phyloP scores from a whole-genome alignment of 768 basidiomycete genomes.

The Suillus lakei region DNA sequence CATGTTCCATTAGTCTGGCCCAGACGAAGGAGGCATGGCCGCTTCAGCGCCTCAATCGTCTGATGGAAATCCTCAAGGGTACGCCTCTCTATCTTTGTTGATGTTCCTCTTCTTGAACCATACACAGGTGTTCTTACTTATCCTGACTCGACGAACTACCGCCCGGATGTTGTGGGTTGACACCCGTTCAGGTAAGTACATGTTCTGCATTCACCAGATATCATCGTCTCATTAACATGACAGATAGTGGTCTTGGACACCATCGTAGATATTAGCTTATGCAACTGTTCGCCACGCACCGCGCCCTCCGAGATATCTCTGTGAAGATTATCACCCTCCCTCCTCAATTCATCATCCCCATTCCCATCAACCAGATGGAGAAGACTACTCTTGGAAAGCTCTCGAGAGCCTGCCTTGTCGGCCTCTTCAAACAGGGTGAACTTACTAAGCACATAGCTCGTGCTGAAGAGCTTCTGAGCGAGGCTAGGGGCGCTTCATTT shows the following conservation, averaged over 20 bases:
- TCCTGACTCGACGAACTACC: constrained; percentile 79
- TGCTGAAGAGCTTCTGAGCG: too few species aligned
- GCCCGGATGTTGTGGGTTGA: constrained; percentile 81
- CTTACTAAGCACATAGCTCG: too few species aligned
- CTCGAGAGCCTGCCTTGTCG: too few species aligned
- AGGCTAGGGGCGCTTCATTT: too few species aligned
- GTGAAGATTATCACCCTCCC: too few species aligned
- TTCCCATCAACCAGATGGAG: too few species aligned
- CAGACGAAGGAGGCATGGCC: constrained; percentile 64
- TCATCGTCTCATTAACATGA: constrained; percentile 15
- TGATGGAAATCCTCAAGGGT: constrained; percentile 84
- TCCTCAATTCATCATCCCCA: too few species aligned
- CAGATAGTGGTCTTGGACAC: constrained; percentile 76
- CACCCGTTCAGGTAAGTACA: constrained; percentile 71
- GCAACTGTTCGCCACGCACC: too few species aligned
- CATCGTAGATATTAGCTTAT: constrained; percentile 70
- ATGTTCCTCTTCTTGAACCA: neutral
- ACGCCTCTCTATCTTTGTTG: constrained; percentile 15
- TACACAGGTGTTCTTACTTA: constrained; percentile 75
- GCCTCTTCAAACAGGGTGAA: too few species aligned
- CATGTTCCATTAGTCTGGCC: constrained; percentile 52
- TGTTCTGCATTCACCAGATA: neutral
- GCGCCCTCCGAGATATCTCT: too few species aligned
- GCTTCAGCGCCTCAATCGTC: constrained; percentile 60
- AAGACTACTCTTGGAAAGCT: too few species aligned